Conservation (phyloP, 129 eudicot species). For the Deinandra increscens region DNA sequence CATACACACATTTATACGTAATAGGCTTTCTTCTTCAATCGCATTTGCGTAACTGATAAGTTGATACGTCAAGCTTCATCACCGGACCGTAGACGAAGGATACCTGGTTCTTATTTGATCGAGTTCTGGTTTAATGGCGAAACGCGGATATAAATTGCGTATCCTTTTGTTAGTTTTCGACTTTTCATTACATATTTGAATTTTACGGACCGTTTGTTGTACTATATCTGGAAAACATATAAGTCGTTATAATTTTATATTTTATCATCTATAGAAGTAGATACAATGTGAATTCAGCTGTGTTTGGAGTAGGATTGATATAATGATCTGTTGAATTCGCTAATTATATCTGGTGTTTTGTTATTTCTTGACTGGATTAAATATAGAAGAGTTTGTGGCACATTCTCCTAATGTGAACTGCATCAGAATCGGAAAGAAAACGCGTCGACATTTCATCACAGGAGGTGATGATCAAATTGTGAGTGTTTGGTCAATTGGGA, state of each 20-base stretch:
- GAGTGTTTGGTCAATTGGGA: constrained; percentile 84
- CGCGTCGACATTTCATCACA: constrained; percentile 52
- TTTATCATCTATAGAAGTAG: too few species aligned
- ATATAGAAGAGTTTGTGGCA: constrained; percentile 85
- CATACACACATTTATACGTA: not conserved
- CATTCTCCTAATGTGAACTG: constrained; percentile 89
- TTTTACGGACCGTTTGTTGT: not conserved
- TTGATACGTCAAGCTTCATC: constrained; percentile 5
- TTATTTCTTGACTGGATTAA: constrained; percentile 51
- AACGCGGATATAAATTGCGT: constrained; percentile 84
- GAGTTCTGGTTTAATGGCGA: constrained; percentile 44
- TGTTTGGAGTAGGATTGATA: not conserved
- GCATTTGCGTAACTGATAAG: not conserved
- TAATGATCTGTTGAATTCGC: not conserved
- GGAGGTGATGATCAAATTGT: constrained; percentile 91
- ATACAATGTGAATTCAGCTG: too few species aligned
- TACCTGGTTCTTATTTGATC: constrained; percentile 1
- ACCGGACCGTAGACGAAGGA: not conserved
- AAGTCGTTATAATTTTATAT: too few species aligned
- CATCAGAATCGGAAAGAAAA: constrained; percentile 72
- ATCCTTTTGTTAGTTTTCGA: constrained; percentile 44
- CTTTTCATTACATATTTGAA: not conserved
- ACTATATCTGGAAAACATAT: too few species aligned
- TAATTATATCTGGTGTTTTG: constrained; percentile 12
- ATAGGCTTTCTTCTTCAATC: constrained; percentile 13